Base-by-base conservation (phyloP, 140 eudicot genomes). In the Erigeron philadelphicus region DNA sequence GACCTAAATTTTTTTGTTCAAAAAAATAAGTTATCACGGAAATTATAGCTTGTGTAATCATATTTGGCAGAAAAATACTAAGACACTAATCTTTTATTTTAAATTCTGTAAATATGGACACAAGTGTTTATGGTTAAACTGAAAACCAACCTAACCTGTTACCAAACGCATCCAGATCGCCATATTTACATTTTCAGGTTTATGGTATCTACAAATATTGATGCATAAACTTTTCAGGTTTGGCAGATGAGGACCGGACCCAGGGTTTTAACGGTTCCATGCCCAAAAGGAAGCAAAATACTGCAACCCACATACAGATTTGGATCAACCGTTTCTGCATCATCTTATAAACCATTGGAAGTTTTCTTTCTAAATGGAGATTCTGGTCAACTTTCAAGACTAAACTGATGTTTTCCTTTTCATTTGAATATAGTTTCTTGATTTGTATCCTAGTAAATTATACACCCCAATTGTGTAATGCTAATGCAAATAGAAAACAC, bases 201-300 rank as follows among this genome's bases (percentile, higher is more conserved):
- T 5, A 31, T 2, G 38, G 38, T 25, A 25, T 25, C 23, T 11
- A 60, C 25, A 8, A 11, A 17, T 11, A 15, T 3, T 55, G 16
- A 60, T 59, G 17, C 6, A 61, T 59, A 12, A 74, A 38, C 12
- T 5, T 54, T 44, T 43, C 87, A 93, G 98, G 81, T 93, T 52
- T 93, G 98, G 98, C 98, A 93, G 80, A 93, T 93, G 98, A 90
- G 98, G 64, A 89, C 95, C 0, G 98, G 98, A 41, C 94, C 88
- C 43, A 84, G 96, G 47, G 78, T 93, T 76, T 70, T 86, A 19
- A 85, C 96, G 1, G 72, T 93, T 13, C 83, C 86, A 35, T 93
- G 95, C 64, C 79, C 86, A 7, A 86, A 85, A 74, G 98, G 96
- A 56, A 84, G 98, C 82, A 89, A 81, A 82, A 85, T 93, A 50